Percentiles rank a stretch among this genome's conserved stretches.
phyloP scores from a whole-genome alignment of 139 green algal genomes.

The Haematococcus sp. region DNA sequence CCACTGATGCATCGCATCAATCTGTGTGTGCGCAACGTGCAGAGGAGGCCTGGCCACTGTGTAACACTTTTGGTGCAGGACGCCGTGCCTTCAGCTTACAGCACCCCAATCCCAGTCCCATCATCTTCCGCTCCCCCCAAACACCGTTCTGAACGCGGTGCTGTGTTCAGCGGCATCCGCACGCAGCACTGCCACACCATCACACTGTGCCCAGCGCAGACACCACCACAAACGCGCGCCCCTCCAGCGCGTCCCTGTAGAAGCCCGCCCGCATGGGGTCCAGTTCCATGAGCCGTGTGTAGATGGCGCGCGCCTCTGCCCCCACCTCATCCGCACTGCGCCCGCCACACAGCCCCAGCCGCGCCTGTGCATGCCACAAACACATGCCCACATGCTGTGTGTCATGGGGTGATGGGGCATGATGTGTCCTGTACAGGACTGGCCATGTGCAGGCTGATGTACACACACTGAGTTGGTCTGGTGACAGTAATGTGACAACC shows the following conservation, averaged over 20 bases:
- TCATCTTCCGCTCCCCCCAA: too few species aligned
- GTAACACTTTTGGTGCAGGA: too few species aligned
- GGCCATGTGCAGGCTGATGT: too few species aligned
- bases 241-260: conserved; percentile 49
- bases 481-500: too few species aligned
- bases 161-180: too few species aligned
- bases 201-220: conserved; percentile 50
- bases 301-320: conserved; percentile 28
- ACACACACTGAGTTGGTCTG: too few species aligned
- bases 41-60: too few species aligned
- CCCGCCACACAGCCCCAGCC: conserved; percentile 29
- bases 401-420: neutral
- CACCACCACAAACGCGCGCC: conserved; percentile 53
- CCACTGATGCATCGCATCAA: too few species aligned
- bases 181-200: neutral
- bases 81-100: too few species aligned
- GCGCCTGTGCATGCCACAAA: conserved; percentile 9
- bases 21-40: too few species aligned
- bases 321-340: neutral
- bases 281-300: conserved; percentile 35
- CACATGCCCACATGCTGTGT: neutral
- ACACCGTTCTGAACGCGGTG: too few species aligned
- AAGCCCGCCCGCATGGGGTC: conserved; percentile 53
- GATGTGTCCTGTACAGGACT: neutral
- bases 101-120: too few species aligned